Evolutionary conservation across 2,329 filamentous ascomycete species (phyloP), one percentile per base, ranked within the genome.

Genomic region (Aspergillus brasiliensis): DNA sequence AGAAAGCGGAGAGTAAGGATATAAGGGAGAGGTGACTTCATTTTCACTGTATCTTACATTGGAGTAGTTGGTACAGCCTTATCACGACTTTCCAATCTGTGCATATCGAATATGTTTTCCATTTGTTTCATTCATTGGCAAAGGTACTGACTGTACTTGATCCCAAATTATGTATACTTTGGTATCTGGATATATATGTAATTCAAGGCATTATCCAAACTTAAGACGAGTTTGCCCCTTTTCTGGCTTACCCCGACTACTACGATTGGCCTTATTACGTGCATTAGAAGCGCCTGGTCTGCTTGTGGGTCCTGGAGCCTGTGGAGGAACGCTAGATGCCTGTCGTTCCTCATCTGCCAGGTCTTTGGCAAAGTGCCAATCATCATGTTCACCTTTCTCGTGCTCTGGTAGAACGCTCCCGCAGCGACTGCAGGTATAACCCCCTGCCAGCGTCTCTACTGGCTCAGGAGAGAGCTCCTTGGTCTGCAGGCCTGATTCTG

Each of bases 281-380:
- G 61, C 19, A 55, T 51, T 63, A 6, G 64, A 59, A 11, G 64
- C 49, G 8, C 65, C 65, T 11, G 66, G 3, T 48, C 40, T 66
- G 40, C 38, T 61, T 7, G 60, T 34, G 8, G 65, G 28, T 7
- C 57, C 64, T 10, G 59, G 51, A 46, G 58, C 46, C 11, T 63
- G 58, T 11, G 65, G 69, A 27, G 58, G 62, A 48, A 51, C 63
- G 25, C 62, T 66, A 5, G 69, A 66, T 40, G 69, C 65, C 56
- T 72, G 69, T 40, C 83, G 82, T 78, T 89, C 84, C 65, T 89
- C 82, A 59, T 87, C 84, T 65, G 93, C 88, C 28, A 99, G 82
- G 67, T 94, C 90, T 77, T 91, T 91, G 48, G 95, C 95, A 77
- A 97, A 89, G 77, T 99, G 95, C 89, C 93, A 98, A 75, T 99